Conservation (phyloP, 805 yeast genomes). For the Yamadazyma philogaea region DNA sequence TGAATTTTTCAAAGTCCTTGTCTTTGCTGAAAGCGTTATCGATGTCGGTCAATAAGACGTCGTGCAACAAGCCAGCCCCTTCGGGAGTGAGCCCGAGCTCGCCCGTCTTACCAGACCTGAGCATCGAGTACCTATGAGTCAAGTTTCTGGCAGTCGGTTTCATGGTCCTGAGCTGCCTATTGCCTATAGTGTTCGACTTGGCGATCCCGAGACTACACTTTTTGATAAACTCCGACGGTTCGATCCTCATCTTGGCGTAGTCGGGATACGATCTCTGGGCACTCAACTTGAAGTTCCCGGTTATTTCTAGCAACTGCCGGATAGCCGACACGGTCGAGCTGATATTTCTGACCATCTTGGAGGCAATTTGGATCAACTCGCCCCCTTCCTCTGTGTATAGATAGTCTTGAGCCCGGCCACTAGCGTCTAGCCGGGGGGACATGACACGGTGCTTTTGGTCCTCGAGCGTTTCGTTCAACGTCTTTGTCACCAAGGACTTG, state of each 20-base stretch:
- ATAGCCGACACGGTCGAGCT: constrained; percentile 49
- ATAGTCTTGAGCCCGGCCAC: constrained; percentile 29
- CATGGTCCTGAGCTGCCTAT: constrained; percentile 19
- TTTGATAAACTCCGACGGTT: constrained; percentile 58
- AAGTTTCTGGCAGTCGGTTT: constrained; percentile 19
- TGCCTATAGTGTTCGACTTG: constrained; percentile 31
- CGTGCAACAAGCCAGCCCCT: constrained; percentile 46
- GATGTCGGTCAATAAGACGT: constrained; percentile 26
- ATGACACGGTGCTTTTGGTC: constrained; percentile 22
- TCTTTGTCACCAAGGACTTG: constrained; percentile 56
- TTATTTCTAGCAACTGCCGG: constrained; percentile 47
- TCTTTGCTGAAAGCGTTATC: constrained; percentile 31
- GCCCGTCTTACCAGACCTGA: constrained; percentile 50
- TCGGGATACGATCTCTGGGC: constrained; percentile 63
- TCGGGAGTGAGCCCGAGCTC: constrained; percentile 45
- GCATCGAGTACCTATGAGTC: constrained; percentile 46
- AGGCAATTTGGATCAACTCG: constrained; percentile 54
- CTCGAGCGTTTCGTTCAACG: constrained; percentile 42
- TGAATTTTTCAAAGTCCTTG: constrained; percentile 35
- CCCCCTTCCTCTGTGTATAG: constrained; percentile 68
- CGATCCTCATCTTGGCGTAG: constrained; percentile 52
- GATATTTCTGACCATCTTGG: constrained; percentile 58
- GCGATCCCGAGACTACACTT: constrained; percentile 60
- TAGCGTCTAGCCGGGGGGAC: constrained; percentile 1
- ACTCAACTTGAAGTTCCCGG: constrained; percentile 66